These are phyloP conservation scores for Aegilops sharonensis DNA, from an alignment of 176 grass and related monocot species.

Conservation along the genomic window DNA sequence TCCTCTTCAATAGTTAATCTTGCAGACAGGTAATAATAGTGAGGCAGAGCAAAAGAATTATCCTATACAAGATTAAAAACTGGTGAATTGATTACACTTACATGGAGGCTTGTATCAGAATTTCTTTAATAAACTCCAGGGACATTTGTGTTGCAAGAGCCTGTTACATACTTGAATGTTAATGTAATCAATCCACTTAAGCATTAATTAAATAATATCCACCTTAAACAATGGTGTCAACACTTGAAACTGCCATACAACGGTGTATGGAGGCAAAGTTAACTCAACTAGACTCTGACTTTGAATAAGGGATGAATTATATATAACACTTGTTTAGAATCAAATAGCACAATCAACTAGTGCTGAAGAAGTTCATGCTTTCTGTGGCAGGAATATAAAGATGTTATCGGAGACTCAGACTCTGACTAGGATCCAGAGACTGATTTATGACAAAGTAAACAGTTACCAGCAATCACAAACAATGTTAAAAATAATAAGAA, in stretches of 20 bases:
- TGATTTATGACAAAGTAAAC: background rate
- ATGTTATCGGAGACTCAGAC: background rate
- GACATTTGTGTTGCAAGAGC: conserved; percentile 50
- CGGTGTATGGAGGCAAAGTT: too few species aligned
- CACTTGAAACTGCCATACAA: too few species aligned
- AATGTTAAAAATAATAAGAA: background rate
- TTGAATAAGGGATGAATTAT: background rate
- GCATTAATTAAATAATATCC: background rate
- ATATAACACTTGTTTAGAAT: background rate
- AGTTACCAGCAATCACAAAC: background rate
- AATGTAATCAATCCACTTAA: conserved; percentile 31
- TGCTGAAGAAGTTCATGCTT: background rate
- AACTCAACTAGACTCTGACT: background rate
- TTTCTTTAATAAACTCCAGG: conserved; percentile 53
- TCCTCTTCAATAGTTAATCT: conserved; percentile 84
- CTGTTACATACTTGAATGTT: conserved; percentile 39
- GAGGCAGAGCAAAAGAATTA: conserved; percentile 15
- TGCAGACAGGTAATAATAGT: conserved; percentile 27
- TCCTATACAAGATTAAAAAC: conserved; percentile 14
- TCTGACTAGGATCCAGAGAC: background rate
- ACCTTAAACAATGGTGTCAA: too few species aligned
- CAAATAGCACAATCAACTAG: background rate
- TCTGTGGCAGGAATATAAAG: background rate
- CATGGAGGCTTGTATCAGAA: conserved; percentile 71
- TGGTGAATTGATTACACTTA: conserved; percentile 44